Evolutionary conservation across 345 rosid genomes (phyloP), one percentile per base, ranked within the genome.

Genomic region (Psidium friedrichsthalianum): DNA sequence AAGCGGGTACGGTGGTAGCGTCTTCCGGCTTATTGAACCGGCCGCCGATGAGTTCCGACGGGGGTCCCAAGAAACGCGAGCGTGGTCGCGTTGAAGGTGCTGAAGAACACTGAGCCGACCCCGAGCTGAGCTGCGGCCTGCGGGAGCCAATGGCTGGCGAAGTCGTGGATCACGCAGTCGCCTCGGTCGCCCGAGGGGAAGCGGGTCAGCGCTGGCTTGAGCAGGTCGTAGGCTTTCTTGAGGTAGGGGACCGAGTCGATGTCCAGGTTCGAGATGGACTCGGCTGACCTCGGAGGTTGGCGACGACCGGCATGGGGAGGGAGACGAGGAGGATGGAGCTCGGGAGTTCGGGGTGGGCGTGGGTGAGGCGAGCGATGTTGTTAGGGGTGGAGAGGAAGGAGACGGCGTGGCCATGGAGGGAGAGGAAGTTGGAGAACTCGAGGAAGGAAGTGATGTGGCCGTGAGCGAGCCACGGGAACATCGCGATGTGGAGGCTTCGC

Each of bases 141-240:
- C 18, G 92, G 91, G 14, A 92, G 84, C 92, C 94, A 92, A 76
- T 91, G 83, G 57, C 92, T 36, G 21, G 87, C 83, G 61, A 90
- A 89, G 86, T 92, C 94, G 0, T 74, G 89, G 9, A 92, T 51
- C 49, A 91, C 25, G 91, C 92, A 92, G 18, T 91, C 49, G 25
- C 76, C 92, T n/a, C 59, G 74, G 0, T 84, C 25, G 15, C 85
- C 51, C 51, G 86, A 83, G 4, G 91, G 91, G 58, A 92, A 86
- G 13, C 21, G 29, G 13, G 88, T 82, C 74, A 91, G 40, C 24
- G 90, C 88, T 1, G 51, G n/a, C 27, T 86, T 27, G 51, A 92
- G 84, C 21, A 83, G 74, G 74, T 92, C 93, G 83, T 74, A 90
- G n/a, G 91, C 93, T 20, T 90, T 87, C 85, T 92, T 92, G 6